Percentiles rank a stretch among this genome's conserved stretches.
These are phyloP conservation scores for Wallacemonas collosoma DNA, from an alignment of 208 protist genomes.

Conservation along the genomic window DNA sequence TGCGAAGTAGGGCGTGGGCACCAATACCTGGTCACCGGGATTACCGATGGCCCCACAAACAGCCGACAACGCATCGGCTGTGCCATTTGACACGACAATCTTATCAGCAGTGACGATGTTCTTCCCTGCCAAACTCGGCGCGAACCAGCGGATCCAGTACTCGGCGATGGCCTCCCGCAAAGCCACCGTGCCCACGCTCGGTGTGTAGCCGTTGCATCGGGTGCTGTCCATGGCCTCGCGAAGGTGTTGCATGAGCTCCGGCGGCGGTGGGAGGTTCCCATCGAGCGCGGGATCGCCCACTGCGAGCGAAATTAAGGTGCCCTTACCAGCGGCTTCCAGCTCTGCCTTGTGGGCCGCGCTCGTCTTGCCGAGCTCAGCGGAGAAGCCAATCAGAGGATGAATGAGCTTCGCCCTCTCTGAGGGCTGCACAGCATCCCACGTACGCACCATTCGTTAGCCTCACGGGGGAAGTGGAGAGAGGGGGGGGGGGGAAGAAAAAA, in stretches of 20 bases:
- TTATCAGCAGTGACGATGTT: constrained; percentile 28
- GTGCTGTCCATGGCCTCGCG: constrained; percentile 28
- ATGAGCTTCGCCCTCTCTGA: constrained; percentile 19
- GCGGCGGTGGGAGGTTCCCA: constrained; percentile 61
- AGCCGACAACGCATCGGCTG: constrained; percentile 82
- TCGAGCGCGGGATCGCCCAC: constrained; percentile 67
- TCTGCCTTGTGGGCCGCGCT: constrained; percentile 18
- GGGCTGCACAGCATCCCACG: constrained; percentile 20
- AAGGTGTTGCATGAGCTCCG: constrained; percentile 37
- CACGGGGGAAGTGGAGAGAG: not conserved
- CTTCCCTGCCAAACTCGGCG: constrained; percentile 14
- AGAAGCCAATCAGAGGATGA: constrained; percentile 33
- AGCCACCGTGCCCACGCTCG: constrained; percentile 30
- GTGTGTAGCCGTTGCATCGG: constrained; percentile 65
- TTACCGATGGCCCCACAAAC: constrained; percentile 62
- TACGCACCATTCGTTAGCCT: constrained; percentile 7
- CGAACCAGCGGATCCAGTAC: constrained; percentile 33
- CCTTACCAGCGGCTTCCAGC: constrained; percentile 27
- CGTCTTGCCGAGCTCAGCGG: constrained; percentile 25
- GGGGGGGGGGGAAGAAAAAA: not conserved
- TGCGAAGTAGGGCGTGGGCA: constrained; percentile 87
- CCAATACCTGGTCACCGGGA: constrained; percentile 78
- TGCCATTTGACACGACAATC: constrained; percentile 61
- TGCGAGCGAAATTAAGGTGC: constrained; percentile 63
- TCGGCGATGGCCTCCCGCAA: constrained; percentile 51